Percentiles rank a stretch among this genome's conserved stretches.
These are phyloP conservation scores for Gossypioides kirkii DNA, from an alignment of 345 rosid species.

Conservation along the genomic window DNA sequence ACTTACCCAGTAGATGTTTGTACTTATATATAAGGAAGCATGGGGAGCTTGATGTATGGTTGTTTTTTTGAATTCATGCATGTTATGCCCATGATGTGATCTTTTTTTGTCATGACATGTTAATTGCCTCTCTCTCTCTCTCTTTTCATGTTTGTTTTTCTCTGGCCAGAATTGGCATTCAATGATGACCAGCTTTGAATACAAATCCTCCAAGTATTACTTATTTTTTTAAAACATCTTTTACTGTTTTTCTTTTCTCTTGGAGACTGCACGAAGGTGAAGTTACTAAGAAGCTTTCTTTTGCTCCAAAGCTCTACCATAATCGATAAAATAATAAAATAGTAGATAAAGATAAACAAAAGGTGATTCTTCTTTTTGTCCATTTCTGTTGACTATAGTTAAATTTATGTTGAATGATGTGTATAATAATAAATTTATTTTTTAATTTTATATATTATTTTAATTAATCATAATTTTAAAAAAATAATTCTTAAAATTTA, in stretches of 20 bases:
- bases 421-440: too few species aligned
- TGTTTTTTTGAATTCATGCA: conserved; percentile 27
- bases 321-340: background rate
- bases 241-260: conserved; percentile 17
- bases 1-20: conserved; percentile 38
- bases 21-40: conserved; percentile 40
- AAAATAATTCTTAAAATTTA: too few species aligned
- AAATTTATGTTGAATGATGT: too few species aligned
- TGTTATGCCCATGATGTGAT: conserved; percentile 45
- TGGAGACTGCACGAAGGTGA: conserved; percentile 18
- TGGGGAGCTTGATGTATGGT: conserved; percentile 15
- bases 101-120: conserved; percentile 47
- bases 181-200: conserved; percentile 32
- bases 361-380: too few species aligned
- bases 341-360: background rate
- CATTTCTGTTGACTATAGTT: too few species aligned
- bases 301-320: background rate
- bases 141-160: background rate
- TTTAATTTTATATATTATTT: too few species aligned
- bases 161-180: conserved; percentile 21
- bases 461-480: too few species aligned
- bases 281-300: conserved; percentile 28
- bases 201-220: background rate
- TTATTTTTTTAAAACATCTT: background rate
- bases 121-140: background rate